Conservation (phyloP, 192 early-diverging fungal genomes). For the Coemansia sp. region DNA sequence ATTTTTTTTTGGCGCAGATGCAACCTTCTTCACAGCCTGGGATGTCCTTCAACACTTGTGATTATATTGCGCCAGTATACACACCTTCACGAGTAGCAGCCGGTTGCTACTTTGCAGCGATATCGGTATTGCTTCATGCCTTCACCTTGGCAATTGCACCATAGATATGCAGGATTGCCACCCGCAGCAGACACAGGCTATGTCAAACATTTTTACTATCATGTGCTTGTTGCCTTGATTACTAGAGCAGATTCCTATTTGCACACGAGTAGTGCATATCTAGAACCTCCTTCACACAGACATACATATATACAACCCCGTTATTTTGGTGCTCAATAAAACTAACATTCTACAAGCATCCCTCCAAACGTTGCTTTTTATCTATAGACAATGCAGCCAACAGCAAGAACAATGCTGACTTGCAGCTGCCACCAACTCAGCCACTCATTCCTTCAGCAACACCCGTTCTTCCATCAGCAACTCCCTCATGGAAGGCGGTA, state of each 20-base stretch:
- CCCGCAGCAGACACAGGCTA: neutral
- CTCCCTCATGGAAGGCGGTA: slow-evolving; percentile 32
- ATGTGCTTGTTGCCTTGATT: too few species aligned
- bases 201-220: too few species aligned
- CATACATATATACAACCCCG: neutral
- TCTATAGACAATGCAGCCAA: slow-evolving; percentile 6
- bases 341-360: neutral
- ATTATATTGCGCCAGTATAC: neutral
- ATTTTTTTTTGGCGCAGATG: neutral
- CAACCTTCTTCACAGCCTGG: neutral
- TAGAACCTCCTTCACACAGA: neutral
- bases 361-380: neutral
- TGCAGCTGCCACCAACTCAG: slow-evolving; percentile 29
- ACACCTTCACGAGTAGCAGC: neutral
- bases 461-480: slow-evolving; percentile 15
- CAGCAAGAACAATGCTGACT: neutral
- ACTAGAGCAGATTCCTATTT: neutral
- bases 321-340: slow-evolving; percentile 9
- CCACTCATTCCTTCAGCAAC: slow-evolving; percentile 19
- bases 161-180: neutral
- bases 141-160: neutral
- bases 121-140: neutral
- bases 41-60: neutral
- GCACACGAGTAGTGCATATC: neutral
- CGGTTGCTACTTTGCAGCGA: neutral